Evolutionary conservation across 352 stramenopile genomes (phyloP), one percentile per base, ranked within the genome.

Genomic region (Globisporangium middletonii): DNA sequence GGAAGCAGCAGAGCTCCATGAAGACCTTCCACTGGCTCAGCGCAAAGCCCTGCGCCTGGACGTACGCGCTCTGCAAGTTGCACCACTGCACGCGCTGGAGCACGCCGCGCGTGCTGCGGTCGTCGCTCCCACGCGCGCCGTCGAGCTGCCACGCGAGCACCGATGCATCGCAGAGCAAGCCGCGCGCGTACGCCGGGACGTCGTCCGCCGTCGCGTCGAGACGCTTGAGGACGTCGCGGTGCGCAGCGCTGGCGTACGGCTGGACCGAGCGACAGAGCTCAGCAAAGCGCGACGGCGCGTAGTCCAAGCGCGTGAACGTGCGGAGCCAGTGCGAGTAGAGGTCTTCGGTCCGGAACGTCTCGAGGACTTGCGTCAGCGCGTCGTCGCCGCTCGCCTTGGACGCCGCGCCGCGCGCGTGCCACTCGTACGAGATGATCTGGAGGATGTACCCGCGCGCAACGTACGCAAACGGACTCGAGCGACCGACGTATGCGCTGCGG

Each of bases 281-380:
- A 5, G 57, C 57, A 38, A 62, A 79, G 9, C 60, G 57, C 45
- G 28, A 26, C 30, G 52, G 62, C 8, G 68, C 73, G 62, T 87
- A 88, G 43, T 88, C 75, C 15, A 90, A 60, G 5, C 73, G 64
- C 28, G 79, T 86, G 46, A 88, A 88, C 0, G 79, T 80, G 9
- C 77, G 73, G 30, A 88, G 51, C 79, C 79, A 90, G 53, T 90
- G 75, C 11, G 77, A 73, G 60, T 81, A 90, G 1, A 88, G 60
- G 6, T 75, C 77, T 53, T 90, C 75, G 43, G 76, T 72, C 16
- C 77, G 65, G 56, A 88, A 88, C 8, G 71, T 69, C 19, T 90
- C 75, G 18, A 90, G 55, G 8, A 88, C 77, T 2, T 68, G 48
- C 7, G 69, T 50, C 9, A 89, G 55, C 18, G 72, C 65, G 27